Base-by-base conservation (phyloP, 768 basidiomycete species). In the Boletales sp. region DNA sequence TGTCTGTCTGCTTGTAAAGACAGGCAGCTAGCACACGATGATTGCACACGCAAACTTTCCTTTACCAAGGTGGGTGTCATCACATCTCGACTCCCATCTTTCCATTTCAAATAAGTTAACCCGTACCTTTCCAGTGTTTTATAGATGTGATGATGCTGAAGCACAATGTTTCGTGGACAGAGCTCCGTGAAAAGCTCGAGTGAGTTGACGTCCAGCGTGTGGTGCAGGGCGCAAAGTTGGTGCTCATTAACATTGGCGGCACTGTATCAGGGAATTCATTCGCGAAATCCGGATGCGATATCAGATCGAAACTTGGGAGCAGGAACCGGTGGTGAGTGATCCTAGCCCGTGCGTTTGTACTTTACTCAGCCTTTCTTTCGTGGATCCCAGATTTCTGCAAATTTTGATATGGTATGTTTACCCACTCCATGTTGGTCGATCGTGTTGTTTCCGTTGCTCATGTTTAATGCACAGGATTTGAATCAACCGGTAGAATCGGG, bases 1-100 rank as follows among this genome's bases (percentile, higher is more conserved):
- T 54, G 45, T 30, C 13, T 57, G n/a, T 57, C 56, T 9, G 53
- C 56, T 13, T 57, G 53, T 36, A 47, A 36, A 10, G 56, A 57
- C 30, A 37, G 30, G 14, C 48, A 57, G 18, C 8, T 43, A 19
- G 52, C 56, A 38, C 35, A 41, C n/a, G 56, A 57, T 29, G 56
- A 57, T 34, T 39, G 41, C 14, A 43, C 21, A 21, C 46, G 38
- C 21, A 15, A 40, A 19, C 13, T 37, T 19, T 52, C 54, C 14
- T 45, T 55, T 10, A 52, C 54, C 14, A 52, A 45, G 51, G 54
- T 55, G 14, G 27, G 35, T 36, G 5, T 38, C 14, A 36, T n/a
- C 27, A 39, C 6, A 13, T 11, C 15, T 24, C 5, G 24, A 24
- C n/a, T 24, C 5, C 13, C 11, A 21, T 38, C 18, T 4, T 14